Percentiles rank a stretch among this genome's conserved stretches.
phyloP scores from a whole-genome alignment of 306 rosid genomes.

The Medicago ruthenica region DNA sequence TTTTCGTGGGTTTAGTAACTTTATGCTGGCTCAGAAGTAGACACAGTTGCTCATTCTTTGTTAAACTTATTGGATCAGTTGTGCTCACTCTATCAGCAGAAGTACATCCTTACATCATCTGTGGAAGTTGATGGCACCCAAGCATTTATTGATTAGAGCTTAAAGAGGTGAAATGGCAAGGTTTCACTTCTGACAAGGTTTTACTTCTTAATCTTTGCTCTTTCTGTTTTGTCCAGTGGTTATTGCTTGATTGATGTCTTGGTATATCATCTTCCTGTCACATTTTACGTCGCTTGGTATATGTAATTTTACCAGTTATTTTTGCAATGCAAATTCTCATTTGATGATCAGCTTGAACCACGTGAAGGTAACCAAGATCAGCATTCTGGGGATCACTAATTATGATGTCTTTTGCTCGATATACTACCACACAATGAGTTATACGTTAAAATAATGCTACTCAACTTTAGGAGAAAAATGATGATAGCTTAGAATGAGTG shows the following conservation, averaged over 20 bases:
- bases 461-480: slow-evolving; percentile 14
- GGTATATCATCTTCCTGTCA: slow-evolving; percentile 24
- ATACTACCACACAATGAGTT: slow-evolving; percentile 18
- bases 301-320: slow-evolving; percentile 20
- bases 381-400: not conserved
- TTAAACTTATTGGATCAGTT: slow-evolving; percentile 67
- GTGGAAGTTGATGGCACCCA: slow-evolving; percentile 55
- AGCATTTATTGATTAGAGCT: slow-evolving; percentile 60
- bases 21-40: not conserved
- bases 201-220: slow-evolving; percentile 37
- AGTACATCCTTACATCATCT: slow-evolving; percentile 53
- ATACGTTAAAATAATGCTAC: not conserved
- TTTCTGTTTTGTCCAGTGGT: slow-evolving; percentile 33
- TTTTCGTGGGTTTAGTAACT: not conserved
- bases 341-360: slow-evolving; percentile 13
- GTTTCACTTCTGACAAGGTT: slow-evolving; percentile 62
- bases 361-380: slow-evolving; percentile 9
- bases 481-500: slow-evolving; percentile 26
- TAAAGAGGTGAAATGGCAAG: not conserved
- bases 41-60: not conserved
- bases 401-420: slow-evolving; percentile 10
- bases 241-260: slow-evolving; percentile 29
- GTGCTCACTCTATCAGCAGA: slow-evolving; percentile 70
- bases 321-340: slow-evolving; percentile 14
- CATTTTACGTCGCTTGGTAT: slow-evolving; percentile 19